phyloP scores from a whole-genome alignment of 345 rosid species.

The Trapa incisa region DNA sequence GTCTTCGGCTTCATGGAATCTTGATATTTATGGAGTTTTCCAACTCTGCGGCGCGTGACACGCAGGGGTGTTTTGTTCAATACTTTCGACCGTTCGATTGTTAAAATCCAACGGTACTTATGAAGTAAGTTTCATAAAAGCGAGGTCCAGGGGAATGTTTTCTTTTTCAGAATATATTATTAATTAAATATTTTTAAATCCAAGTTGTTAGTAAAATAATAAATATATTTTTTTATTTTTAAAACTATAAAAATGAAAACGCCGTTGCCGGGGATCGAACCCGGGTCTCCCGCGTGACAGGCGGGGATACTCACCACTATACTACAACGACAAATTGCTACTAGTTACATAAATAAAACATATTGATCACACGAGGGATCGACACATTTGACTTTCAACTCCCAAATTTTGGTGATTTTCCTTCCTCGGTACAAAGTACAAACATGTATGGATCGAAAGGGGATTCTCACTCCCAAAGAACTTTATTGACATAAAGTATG shows the following conservation, averaged over 20 bases:
- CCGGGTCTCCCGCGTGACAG: slow-evolving; percentile 97
- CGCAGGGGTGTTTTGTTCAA: neutral
- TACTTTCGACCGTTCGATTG: neutral
- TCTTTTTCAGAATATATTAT: neutral
- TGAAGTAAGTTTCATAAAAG: neutral
- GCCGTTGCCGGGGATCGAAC: slow-evolving; percentile 98
- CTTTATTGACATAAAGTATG: too few species aligned
- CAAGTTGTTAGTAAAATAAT: too few species aligned
- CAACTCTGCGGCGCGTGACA: neutral
- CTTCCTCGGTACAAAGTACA: too few species aligned
- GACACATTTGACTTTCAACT: too few species aligned
- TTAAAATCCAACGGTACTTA: neutral
- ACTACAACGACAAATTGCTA: slow-evolving; percentile 53
- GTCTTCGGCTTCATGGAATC: neutral
- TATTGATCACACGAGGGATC: too few species aligned
- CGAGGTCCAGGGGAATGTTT: neutral
- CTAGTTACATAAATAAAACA: too few species aligned
- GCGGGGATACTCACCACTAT: slow-evolving; percentile 93
- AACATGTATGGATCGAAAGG: too few species aligned
- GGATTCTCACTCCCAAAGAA: too few species aligned
- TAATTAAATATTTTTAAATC: too few species aligned
- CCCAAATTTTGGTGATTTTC: too few species aligned
- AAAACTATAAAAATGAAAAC: slow-evolving; percentile 3
- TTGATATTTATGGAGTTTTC: neutral
- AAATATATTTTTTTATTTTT: too few species aligned